Base-by-base conservation (phyloP, 768 basidiomycete species). In the Cystofilobasidium bisporidii region DNA sequence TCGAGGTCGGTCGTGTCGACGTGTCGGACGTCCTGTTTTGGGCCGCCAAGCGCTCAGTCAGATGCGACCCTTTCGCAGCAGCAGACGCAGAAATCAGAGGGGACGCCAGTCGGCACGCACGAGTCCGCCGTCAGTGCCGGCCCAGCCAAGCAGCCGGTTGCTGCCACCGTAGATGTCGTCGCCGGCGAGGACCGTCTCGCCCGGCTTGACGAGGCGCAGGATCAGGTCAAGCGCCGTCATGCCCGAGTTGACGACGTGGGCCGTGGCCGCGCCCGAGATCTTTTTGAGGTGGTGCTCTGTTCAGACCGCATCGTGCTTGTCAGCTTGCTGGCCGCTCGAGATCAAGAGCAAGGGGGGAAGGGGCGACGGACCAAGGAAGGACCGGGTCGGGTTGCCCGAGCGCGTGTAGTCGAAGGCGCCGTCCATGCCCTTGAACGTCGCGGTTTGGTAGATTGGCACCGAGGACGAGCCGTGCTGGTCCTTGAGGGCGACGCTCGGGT, bases 171-270 rank as follows among this genome's bases (percentile, higher is more conserved):
- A 99, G 30, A 98, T 80, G 76, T 99, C 94, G 76, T 98, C 94
- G 32, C 76, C 76, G 3, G 96, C 91, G 72, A 99, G 87, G 70
- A 99, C 83, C 76, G 92, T 89, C 77, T 91, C 87, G n/a, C 90
- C 90, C 6, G 94, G 91, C 78, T 93, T 94, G 72, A 98, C 84
- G 33, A 97, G 76, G 59, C 96, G 88, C 58, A 96, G 82, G 73
- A 99, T 97, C 62, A 91, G 84, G 77, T 99, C 96, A 48, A 98
- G 83, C 3, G 93, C 92, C 22, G 94, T 92, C 96, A 99, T 99
- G 63, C 96, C 96, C 5, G 94, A 97, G 8, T 91, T 89, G 6
- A 99, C 90, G 24, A 86, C 84, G 75, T 94, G 89, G 0, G 91
- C 90, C 82, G 94, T 86, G 6, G 81, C 80, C 9, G 93, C 91